Evolutionary conservation across 2,329 filamentous ascomycete genomes (phyloP).

Genomic region (Cucurbitaria berberidis): DNA sequence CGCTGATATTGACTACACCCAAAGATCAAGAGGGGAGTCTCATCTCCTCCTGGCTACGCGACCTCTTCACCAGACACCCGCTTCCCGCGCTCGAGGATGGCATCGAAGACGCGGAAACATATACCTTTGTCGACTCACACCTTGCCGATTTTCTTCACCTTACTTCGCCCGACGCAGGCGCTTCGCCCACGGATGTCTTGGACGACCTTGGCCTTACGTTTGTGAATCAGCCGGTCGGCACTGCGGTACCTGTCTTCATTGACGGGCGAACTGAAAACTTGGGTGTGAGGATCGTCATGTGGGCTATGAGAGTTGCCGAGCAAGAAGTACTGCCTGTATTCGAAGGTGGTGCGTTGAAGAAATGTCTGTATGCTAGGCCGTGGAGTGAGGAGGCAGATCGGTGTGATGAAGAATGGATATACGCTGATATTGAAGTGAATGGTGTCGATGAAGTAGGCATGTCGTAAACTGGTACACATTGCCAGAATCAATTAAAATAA

Average conservation of each 20-base stretch:
- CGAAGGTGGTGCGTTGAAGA: constrained; percentile 4
- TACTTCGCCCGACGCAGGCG: neutral
- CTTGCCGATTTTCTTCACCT: constrained; percentile 24
- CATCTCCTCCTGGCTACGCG: constrained; percentile 8
- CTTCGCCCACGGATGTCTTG: constrained; percentile 12
- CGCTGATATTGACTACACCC: constrained; percentile 18
- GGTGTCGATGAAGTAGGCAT: neutral
- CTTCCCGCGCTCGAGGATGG: constrained; percentile 30
- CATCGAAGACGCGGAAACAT: constrained; percentile 32
- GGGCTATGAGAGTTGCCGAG: constrained; percentile 32
- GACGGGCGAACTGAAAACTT: constrained; percentile 20
- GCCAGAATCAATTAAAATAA: no score
- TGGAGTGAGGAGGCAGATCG: neutral
- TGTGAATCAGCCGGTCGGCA: constrained; percentile 7
- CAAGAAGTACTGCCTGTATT: constrained; percentile 17
- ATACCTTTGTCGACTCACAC: constrained; percentile 29
- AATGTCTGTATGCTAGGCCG: constrained; percentile 15
- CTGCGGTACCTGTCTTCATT: constrained; percentile 8
- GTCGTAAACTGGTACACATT: no score
- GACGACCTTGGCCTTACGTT: constrained; percentile 23
- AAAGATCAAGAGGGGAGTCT: neutral
- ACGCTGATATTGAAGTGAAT: constrained; percentile 4
- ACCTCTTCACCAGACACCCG: constrained; percentile 16
- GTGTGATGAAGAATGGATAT: constrained; percentile 18
- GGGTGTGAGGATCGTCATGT: constrained; percentile 28